These are phyloP conservation scores for barrel medic (Medicago truncatula) DNA, from an alignment of 306 rosid species.

Conservation along the genomic window MtrunA17r5.0-ANR NC_053048.1:43505001-43505500, in stretches of 20 bases:
- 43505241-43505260: constrained; percentile 92
- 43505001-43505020: constrained; percentile 78
- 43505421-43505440: neutral
- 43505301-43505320: constrained; percentile 53
- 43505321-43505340: constrained; percentile 96
- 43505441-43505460: too few relatives aligned
- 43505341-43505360: constrained; percentile 53
- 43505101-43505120: constrained; percentile 24
- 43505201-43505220: constrained; percentile 90
- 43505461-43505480: too few relatives aligned
- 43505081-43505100: constrained; percentile 16
- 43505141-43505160: constrained; percentile 96
- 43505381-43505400: neutral
- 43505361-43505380: constrained; percentile 7
- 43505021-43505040: constrained; percentile 78
- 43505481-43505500: constrained; percentile 56
- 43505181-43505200: constrained; percentile 88
- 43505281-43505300: constrained; percentile 54
- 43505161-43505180: constrained; percentile 92
- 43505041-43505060: constrained; percentile 38
- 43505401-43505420: neutral
- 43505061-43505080: constrained; percentile 27
- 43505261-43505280: constrained; percentile 75
- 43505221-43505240: constrained; percentile 81
- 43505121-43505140: constrained; percentile 72